Base-by-base conservation (phyloP, 495 filamentous ascomycete genomes). In the Lichina pygmaea region DNA sequence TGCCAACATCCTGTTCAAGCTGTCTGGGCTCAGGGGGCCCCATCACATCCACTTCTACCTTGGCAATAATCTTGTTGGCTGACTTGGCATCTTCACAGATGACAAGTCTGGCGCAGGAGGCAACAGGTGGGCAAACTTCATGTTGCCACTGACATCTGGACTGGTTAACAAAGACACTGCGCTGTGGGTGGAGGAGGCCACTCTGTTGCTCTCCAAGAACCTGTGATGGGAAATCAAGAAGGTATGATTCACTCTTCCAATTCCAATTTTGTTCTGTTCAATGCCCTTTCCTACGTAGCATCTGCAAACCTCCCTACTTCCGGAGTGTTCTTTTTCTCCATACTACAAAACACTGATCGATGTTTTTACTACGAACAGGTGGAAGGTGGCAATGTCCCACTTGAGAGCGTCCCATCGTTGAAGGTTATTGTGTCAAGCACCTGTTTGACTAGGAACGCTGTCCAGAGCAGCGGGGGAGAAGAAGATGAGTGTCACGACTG, bases 111-210 rank as follows among this genome's bases (percentile, higher is more conserved):
- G 15, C 46, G 55, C 30, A 7, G 37, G 10, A 31, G 32, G 24
- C 0, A 15, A 11, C n/a, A 46, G 13, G 43, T 41, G 44, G 33
- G 42, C 48, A 13, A 47, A 45, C 7, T 45, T 58, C 33, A 46
- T 53, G 5, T 48, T 58, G 16, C 55, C 53, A 12, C 48, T 58
- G 42, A 56, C 55, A 1, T 24, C 51, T 16, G 46, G 46, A 11
- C 44, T 58, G n/a, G 32, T 49, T 8, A 46, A 51, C 9, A 46
- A 39, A 5, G 13, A 17, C 0, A 32, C 50, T 34, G 46, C 45
- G 12, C 42, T 54, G 32, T 41, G 49, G 15, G 41, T 53, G 24
- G 13, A 34, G 2, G 34, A 33, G 10, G 51, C 45, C 44, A 48
- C 57, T 33, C 41, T 41, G 33, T 46, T 48, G 39, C 24, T 58